These are phyloP conservation scores for Cordyceps militaris DNA, from an alignment of 2,329 filamentous ascomycete genomes.

Conservation along the genomic window DNA sequence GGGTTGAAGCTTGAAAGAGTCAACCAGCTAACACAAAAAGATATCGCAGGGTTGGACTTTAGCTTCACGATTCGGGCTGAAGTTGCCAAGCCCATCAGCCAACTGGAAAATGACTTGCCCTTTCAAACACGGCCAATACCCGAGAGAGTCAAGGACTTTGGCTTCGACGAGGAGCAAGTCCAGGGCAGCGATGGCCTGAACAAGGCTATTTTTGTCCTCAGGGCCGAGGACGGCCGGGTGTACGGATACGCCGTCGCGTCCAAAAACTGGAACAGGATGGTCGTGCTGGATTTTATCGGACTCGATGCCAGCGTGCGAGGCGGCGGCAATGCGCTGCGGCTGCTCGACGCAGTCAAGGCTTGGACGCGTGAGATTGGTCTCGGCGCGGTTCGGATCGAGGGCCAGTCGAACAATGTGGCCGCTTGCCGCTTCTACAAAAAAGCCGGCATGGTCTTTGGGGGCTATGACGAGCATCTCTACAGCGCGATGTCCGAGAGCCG, in stretches of 20 bases:
- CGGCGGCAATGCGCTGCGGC: constrained; percentile 10
- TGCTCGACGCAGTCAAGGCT: constrained; percentile 13
- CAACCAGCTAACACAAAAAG: constrained; percentile 1
- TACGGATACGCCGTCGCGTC: constrained; percentile 15
- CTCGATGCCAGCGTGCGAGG: constrained; percentile 15
- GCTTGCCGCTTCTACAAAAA: constrained; percentile 17
- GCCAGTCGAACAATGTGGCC: constrained; percentile 15
- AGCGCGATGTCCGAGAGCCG: constrained; percentile 10
- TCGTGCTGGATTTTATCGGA: constrained; percentile 14
- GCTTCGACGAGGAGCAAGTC: constrained; percentile 9
- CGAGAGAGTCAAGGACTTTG: constrained; percentile 7
- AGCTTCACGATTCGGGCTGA: constrained; percentile 14
- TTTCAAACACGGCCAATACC: constrained; percentile 7
- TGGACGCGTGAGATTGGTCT: constrained; percentile 16
- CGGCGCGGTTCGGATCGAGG: constrained; percentile 13
- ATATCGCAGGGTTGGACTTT: constrained; percentile 15
- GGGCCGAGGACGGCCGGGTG: not conserved
- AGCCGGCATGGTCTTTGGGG: constrained; percentile 15
- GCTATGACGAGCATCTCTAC: constrained; percentile 18
- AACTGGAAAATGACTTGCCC: constrained; percentile 7
- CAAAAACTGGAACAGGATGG: constrained; percentile 18
- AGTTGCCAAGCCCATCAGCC: constrained; percentile 14
- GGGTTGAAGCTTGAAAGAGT: constrained; percentile 10
- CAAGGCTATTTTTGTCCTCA: constrained; percentile 7
- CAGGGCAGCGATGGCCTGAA: not conserved